Percentiles rank a stretch among this genome's conserved stretches.
Evolutionary conservation across 345 rosid genomes (phyloP).

Genomic region (Euphorbia pulcherrima): DNA sequence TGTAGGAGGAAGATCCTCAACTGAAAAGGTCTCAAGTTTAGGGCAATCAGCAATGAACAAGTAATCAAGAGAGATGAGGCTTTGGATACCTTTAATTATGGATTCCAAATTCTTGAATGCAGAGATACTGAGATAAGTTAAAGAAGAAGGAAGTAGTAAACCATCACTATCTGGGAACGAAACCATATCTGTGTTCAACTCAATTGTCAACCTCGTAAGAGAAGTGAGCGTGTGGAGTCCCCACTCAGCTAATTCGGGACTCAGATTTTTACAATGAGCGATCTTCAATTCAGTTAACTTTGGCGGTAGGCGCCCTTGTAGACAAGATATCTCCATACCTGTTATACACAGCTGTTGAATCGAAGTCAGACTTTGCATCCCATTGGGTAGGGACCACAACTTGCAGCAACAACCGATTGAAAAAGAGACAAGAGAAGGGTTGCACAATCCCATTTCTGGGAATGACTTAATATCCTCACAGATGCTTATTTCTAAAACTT

Average conservation of each 20-base stretch:
- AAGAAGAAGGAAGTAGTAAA: slow-evolving; percentile 22
- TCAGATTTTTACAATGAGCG: slow-evolving; percentile 12
- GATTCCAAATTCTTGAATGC: slow-evolving; percentile 7
- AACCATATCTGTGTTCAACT: background rate
- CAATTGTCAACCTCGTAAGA: slow-evolving; percentile 17
- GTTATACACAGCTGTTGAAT: background rate
- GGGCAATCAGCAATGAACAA: slow-evolving; percentile 22
- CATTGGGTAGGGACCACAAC: slow-evolving; percentile 18
- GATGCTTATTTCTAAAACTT: background rate
- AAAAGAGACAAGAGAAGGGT: background rate
- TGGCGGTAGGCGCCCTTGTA: slow-evolving; percentile 29
- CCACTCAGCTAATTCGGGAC: slow-evolving; percentile 18
- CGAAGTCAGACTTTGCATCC: slow-evolving; percentile 17
- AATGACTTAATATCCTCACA: slow-evolving; percentile 7
- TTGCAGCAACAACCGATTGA: slow-evolving; percentile 8
- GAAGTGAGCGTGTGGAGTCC: slow-evolving; percentile 17
- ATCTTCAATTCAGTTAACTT: slow-evolving; percentile 16
- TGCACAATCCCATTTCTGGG: slow-evolving; percentile 15
- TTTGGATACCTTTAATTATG: slow-evolving; percentile 14
- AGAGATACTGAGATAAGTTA: slow-evolving; percentile 12
- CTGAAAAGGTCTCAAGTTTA: slow-evolving; percentile 22
- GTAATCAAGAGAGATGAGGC: slow-evolving; percentile 18
- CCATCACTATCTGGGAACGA: slow-evolving; percentile 28
- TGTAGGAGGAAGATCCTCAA: slow-evolving; percentile 16
- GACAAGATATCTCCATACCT: slow-evolving; percentile 14